Evolutionary conservation across 2,329 filamentous ascomycete genomes (phyloP), one percentile per base, ranked within the genome.

Genomic region (Teratosphaeria viscida): DNA sequence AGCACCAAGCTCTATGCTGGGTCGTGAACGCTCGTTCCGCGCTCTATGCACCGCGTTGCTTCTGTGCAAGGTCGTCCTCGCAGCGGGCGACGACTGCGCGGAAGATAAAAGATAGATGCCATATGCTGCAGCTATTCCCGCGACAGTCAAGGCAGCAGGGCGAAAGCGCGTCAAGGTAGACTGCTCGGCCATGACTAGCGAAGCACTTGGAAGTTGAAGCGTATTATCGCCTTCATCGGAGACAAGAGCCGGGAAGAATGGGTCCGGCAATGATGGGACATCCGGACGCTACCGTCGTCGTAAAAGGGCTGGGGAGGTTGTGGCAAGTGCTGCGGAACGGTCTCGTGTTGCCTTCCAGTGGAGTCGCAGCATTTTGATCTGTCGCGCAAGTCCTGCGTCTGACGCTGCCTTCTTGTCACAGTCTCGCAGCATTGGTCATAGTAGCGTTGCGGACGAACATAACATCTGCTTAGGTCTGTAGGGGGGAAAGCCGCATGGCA

Each of bases 1-100:
- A 39, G 34, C 26, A 29, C 27, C 27, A 32, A 59, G n/a, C 10
- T 53, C 19, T 7, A 57, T 26, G 26, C 34, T 10, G 8, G 35
- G 52, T 53, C 55, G 26, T 27, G 47, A 19, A 14, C 26, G 54
- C 5, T 49, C 59, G 37, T 29, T 54, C 14, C 27, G 60, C 70
- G 54, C 39, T 12, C 82, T 81, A 62, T 85, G 84, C 43, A 89
- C 70, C 11, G 87, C 86, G 72, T 88, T 89, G 69, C 85, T 86
- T 62, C 87, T 78, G 65, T 83, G 86, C 34, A 89, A 52, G 64
- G 62, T 66, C 67, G 63, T 57, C 19, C 5, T 52, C 2, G 67
- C 60, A 66, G 67, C 59, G 59, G 64, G 62, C 65, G 66, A 27
- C 62, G 67, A 53, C 71, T 72, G 60, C 66, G 69, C 69, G 64